phyloP scores from a whole-genome alignment of 352 stramenopile species.

The Phytopythium chamaehyphon region DNA sequence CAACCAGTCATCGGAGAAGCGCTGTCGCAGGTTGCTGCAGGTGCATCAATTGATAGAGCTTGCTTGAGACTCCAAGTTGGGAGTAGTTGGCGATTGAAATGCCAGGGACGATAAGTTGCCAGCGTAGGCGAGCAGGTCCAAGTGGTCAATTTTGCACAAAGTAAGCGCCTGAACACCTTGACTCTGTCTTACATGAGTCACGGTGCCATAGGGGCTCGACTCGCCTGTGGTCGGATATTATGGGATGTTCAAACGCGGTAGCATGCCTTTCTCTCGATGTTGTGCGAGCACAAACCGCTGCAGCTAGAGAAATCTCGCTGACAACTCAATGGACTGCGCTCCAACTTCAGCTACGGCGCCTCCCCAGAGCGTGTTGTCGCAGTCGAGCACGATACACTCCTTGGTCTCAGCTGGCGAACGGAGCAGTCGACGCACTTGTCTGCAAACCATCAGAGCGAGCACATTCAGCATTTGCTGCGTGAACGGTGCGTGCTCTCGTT shows the following conservation, averaged over 20 bases:
- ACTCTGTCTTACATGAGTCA: too few species aligned
- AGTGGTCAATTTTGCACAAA: too few species aligned
- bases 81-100: too few species aligned
- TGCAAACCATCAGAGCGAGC: slow-evolving; percentile 34
- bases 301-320: slow-evolving; percentile 35
- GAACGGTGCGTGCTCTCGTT: slow-evolving; percentile 61
- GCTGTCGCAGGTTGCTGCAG: too few species aligned
- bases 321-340: slow-evolving; percentile 28
- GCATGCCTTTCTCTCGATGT: slow-evolving; percentile 34
- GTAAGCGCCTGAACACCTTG: too few species aligned
- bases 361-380: slow-evolving; percentile 74
- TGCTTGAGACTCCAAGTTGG: too few species aligned
- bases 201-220: too few species aligned
- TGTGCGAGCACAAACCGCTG: slow-evolving; percentile 55
- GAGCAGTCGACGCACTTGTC: slow-evolving; percentile 50
- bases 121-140: too few species aligned
- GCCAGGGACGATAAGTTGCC: too few species aligned
- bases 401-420: slow-evolving; percentile 24
- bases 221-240: too few species aligned
- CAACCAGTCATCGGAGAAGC: too few species aligned
- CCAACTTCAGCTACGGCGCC: slow-evolving; percentile 61
- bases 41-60: too few species aligned
- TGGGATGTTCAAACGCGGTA: slow-evolving; percentile 65
- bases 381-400: slow-evolving; percentile 75
- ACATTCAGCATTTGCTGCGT: slow-evolving; percentile 57